Percentiles rank a stretch among this genome's conserved stretches.
Evolutionary conservation across 2,329 filamentous ascomycete species (phyloP).

Genomic region (Thermoascus crustaceus): DNA sequence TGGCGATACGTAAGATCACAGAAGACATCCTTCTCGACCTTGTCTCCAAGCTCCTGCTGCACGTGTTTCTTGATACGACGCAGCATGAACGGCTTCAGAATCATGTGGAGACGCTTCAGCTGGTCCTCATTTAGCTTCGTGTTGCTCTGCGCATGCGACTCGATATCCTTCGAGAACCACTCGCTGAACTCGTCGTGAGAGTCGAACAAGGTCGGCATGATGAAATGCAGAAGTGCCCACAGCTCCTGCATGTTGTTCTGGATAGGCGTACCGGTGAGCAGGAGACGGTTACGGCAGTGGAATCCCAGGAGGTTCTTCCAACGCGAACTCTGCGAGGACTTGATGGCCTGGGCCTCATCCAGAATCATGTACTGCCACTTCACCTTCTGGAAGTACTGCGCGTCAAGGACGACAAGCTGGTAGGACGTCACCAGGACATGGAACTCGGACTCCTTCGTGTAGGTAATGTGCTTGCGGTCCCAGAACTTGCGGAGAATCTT

Average conservation of each 20-base stretch:
- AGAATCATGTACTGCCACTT: conserved; percentile 99
- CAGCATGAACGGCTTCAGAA: conserved; percentile 98
- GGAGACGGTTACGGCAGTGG: conserved; percentile 86
- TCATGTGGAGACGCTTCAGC: conserved; percentile 94
- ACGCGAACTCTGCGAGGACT: conserved; percentile 88
- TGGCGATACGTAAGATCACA: conserved; percentile 96
- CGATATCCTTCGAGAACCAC: conserved; percentile 59
- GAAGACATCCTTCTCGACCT: conserved; percentile 94
- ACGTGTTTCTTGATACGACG: conserved; percentile 99
- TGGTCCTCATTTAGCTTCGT: conserved; percentile 99
- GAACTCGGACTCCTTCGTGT: conserved; percentile 86
- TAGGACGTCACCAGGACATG: conserved; percentile 96
- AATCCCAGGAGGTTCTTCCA: conserved; percentile 95
- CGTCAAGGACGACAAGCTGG: conserved; percentile 91
- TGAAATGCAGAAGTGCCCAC: conserved; percentile 96
- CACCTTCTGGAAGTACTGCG: conserved; percentile 98
- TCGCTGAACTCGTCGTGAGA: conserved; percentile 47
- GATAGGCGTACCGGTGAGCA: conserved; percentile 93
- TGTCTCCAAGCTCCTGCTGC: conserved; percentile 96
- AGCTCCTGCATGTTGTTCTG: conserved; percentile 99
- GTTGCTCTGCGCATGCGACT: conserved; percentile 96
- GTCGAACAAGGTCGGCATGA: conserved; percentile 97
- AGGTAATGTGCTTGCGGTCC: conserved; percentile 96
- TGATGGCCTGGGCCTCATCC: conserved; percentile 97
- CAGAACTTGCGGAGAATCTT: conserved; percentile 98